Percentiles rank a stretch among this genome's conserved stretches.
Evolutionary conservation across 176 grass and related monocot species (phyloP).

Genomic region (Leersia perrieri): DNA sequence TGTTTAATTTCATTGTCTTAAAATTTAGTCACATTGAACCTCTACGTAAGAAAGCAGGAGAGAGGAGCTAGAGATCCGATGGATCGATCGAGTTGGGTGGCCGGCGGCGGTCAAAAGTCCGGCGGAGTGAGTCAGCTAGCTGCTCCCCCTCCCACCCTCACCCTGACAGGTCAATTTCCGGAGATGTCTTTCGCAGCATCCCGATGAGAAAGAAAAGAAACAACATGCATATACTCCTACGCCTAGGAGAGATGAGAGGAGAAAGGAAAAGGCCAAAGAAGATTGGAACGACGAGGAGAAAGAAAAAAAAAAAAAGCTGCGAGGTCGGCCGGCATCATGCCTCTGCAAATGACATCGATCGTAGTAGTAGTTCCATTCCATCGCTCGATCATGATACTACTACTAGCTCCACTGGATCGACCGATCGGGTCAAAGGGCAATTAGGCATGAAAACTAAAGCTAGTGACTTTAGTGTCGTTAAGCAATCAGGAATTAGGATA

Average conservation of each 20-base stretch:
- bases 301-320: background rate
- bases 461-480: background rate
- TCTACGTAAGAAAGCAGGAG: too few relatives aligned
- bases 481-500: background rate
- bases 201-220: slow-evolving; percentile 19
- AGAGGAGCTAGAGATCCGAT: background rate
- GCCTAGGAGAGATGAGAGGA: background rate
- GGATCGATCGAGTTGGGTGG: background rate
- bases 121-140: background rate
- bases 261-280: slow-evolving; percentile 18
- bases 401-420: background rate
- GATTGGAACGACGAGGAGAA: background rate
- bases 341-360: background rate
- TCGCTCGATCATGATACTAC: background rate
- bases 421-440: background rate
- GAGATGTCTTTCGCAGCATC: slow-evolving; percentile 27
- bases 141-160: too few relatives aligned
- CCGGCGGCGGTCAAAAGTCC: background rate
- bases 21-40: too few relatives aligned
- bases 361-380: background rate
- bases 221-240: too few relatives aligned
- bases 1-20: too few relatives aligned
- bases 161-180: slow-evolving; percentile 29
- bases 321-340: background rate
- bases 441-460: background rate